Conservation (phyloP, 2,329 filamentous ascomycete species). For the Grosmannia serpens region DNA sequence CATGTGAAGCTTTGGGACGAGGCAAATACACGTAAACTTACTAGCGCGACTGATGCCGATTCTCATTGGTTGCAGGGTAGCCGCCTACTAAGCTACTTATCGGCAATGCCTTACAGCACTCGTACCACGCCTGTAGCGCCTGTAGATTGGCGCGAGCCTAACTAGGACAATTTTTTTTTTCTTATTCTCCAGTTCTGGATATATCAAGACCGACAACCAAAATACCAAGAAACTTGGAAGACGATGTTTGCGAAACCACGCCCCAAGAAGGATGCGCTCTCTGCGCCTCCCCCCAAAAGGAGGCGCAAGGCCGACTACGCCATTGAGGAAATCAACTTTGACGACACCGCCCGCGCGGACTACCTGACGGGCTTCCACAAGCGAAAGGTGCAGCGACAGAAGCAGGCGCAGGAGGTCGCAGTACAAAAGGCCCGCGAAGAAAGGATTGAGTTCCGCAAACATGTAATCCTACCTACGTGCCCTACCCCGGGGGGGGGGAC, state of each 20-base stretch:
- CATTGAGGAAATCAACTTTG: conserved; percentile 77
- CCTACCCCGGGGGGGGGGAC: too few species aligned
- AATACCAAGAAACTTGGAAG: neutral
- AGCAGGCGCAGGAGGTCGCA: conserved; percentile 73
- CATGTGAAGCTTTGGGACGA: neutral
- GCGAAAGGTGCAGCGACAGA: conserved; percentile 75
- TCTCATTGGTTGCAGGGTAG: neutral
- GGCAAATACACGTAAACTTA: neutral
- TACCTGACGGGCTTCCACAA: conserved; percentile 96
- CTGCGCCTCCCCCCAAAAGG: conserved; percentile 40
- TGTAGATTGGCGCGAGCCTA: neutral
- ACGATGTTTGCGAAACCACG: conserved; percentile 43
- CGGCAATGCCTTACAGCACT: neutral
- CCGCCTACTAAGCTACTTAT: neutral
- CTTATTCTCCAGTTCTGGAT: neutral
- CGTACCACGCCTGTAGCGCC: neutral
- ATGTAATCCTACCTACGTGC: conserved; percentile 31
- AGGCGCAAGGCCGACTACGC: conserved; percentile 49
- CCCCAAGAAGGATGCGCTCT: conserved; percentile 42
- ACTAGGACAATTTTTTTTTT: neutral
- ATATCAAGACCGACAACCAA: neutral
- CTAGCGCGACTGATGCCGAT: neutral
- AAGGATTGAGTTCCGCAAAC: conserved; percentile 59
- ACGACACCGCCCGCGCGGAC: conserved; percentile 66
- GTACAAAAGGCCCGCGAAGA: conserved; percentile 68